Evolutionary conservation across 306 rosid species (phyloP).

Genomic region (Lotus japonicus): DNA sequence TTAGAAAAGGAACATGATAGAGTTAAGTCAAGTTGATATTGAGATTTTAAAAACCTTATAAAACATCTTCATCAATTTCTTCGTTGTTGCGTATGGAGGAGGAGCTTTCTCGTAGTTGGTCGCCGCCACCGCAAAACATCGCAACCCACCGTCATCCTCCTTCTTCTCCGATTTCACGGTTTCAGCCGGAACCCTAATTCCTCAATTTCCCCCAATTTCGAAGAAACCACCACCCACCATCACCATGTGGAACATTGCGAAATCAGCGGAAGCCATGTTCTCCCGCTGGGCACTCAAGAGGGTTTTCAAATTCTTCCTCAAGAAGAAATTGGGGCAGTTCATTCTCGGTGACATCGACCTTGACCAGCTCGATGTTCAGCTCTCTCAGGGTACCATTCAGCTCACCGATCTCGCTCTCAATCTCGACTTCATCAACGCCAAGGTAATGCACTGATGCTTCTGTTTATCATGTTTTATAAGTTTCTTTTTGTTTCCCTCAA

Average conservation of each 20-base stretch:
- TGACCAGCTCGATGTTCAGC: slow-evolving; percentile 89
- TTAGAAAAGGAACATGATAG: neutral
- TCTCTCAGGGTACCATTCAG: slow-evolving; percentile 77
- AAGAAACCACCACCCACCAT: no score
- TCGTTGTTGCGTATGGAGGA: slow-evolving; percentile 31
- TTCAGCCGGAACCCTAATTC: slow-evolving; percentile 21
- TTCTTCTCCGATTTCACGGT: slow-evolving; percentile 6
- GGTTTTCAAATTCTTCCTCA: slow-evolving; percentile 75
- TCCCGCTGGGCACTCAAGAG: slow-evolving; percentile 83
- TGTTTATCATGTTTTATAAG: neutral
- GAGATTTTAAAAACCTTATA: neutral
- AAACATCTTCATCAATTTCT: neutral
- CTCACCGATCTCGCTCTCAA: slow-evolving; percentile 88
- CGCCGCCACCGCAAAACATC: slow-evolving; percentile 13
- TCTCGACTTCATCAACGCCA: slow-evolving; percentile 67
- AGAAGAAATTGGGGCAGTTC: slow-evolving; percentile 90
- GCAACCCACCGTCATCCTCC: neutral
- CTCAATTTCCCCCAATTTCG: neutral
- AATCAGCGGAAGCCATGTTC: slow-evolving; percentile 94
- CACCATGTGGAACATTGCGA: slow-evolving; percentile 85
- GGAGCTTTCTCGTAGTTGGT: neutral
- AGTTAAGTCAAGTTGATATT: neutral
- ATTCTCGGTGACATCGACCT: slow-evolving; percentile 83
- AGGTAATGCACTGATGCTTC: slow-evolving; percentile 35
- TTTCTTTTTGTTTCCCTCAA: neutral